These are phyloP conservation scores for Moricandia moricandioides DNA, from an alignment of 345 rosid species.

Conservation along the genomic window DNA sequence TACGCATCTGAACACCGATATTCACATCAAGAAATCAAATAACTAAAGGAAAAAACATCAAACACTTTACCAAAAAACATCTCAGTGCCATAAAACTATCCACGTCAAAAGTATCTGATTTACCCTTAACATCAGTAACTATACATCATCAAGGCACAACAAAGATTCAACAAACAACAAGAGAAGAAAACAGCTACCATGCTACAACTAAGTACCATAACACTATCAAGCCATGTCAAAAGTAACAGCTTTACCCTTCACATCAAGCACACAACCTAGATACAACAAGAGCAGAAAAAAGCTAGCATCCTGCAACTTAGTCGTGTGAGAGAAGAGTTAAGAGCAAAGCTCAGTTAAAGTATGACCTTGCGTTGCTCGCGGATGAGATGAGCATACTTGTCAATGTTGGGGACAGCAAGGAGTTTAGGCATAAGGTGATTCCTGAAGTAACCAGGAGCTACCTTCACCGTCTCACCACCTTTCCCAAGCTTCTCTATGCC, in stretches of 20 bases:
- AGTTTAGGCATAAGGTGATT: slow-evolving; percentile 94
- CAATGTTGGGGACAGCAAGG: slow-evolving; percentile 90
- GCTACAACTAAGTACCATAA: not conserved
- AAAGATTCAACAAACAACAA: not conserved
- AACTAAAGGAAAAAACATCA: not conserved
- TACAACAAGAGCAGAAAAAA: not conserved
- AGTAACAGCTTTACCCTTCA: not conserved
- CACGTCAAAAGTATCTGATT: not conserved
- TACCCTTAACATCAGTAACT: not conserved
- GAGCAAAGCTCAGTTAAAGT: not conserved
- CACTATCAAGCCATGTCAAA: not conserved
- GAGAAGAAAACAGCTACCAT: not conserved
- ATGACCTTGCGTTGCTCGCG: slow-evolving; percentile 82
- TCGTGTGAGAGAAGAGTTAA: not conserved
- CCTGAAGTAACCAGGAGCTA: slow-evolving; percentile 90
- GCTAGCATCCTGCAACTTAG: not conserved
- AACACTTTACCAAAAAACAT: not conserved
- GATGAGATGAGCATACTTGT: slow-evolving; percentile 82
- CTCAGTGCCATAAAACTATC: no score
- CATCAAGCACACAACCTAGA: not conserved
- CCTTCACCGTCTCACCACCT: slow-evolving; percentile 87
- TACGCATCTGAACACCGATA: slow-evolving; percentile 51
- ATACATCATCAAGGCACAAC: no score
- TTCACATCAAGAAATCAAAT: slow-evolving; percentile 18
- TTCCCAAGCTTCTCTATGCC: slow-evolving; percentile 73